Base-by-base conservation (phyloP, 2,329 filamentous ascomycete genomes). In the Westerdykella sp. region DNA sequence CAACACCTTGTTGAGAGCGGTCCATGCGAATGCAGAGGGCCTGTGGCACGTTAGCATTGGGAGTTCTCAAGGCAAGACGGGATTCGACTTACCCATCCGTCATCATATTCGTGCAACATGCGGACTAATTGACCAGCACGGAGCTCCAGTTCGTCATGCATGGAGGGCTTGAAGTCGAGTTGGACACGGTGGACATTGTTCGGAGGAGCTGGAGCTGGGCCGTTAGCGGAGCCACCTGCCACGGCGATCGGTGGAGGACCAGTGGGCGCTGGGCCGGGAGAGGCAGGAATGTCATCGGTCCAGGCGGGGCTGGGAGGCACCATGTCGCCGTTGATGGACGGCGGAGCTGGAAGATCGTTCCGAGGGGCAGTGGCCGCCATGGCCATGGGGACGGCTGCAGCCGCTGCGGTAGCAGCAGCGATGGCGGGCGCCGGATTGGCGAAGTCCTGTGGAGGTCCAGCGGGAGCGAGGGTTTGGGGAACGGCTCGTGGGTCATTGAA, bases 91-190 rank as follows among this genome's bases (percentile, higher is more conserved):
- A 91, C 87, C 93, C 93, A 98, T 59, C 93, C 93, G 69, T 98
- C 93, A 63, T 98, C 93, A 59, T 97, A 98, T 69, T 95, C 90
- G 62, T 97, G 91, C 41, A 97, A 75, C 51, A 98, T 74, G 51
- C 91, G 80, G 40, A 97, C 87, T 39, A 98, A 75, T 49, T 94
- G 83, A 41, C 93, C 93, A 45, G 84, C 80, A 49, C 74, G 78
- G 36, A 98, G 76, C 49, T 81, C 85, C 60, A 98, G 75, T 69
- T 98, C 93, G 62, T 98, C 93, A 5, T 88, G 85, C 76, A 97
- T 84, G 3, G 86, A 91, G 21, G 93, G 90, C 65, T 81, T 85
- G 69, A 97, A 98, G 67, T 96, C 90, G 54, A 97, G 80, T 66
- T 96, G 87, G 28, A 97, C 87, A 50, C 93, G 87, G 67, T 97